A percentile compares a stretch with the other conserved stretches of the same genome.
Conservation (phyloP, 2,329 filamentous ascomycete species). For the Dactylellina haptotyla region DNA sequence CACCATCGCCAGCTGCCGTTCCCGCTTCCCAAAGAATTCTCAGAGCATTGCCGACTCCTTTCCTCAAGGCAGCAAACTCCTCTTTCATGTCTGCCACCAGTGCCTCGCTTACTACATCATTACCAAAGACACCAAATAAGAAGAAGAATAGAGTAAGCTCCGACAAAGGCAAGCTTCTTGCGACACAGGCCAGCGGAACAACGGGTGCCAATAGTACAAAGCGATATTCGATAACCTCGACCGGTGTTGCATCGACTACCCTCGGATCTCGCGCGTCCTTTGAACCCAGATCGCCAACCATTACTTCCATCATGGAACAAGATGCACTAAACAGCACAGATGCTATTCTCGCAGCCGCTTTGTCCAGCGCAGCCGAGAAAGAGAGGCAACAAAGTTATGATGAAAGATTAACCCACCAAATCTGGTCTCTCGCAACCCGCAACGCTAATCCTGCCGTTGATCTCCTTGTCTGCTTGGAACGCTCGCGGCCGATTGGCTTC, state of each 20-base stretch:
- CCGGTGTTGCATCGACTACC: slow-evolving; percentile 35
- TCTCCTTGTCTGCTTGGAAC: slow-evolving; percentile 88
- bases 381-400: slow-evolving; percentile 82
- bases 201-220: slow-evolving; percentile 60
- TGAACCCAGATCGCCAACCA: slow-evolving; percentile 56
- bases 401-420: slow-evolving; percentile 84
- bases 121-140: slow-evolving; percentile 70
- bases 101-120: slow-evolving; percentile 80
- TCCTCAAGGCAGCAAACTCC: slow-evolving; percentile 93
- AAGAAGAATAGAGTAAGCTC: slow-evolving; percentile 61
- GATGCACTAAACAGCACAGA: slow-evolving; percentile 56
- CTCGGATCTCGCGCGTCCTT: slow-evolving; percentile 44
- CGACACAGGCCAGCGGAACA: slow-evolving; percentile 61
- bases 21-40: slow-evolving; percentile 94
- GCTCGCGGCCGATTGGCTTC: slow-evolving; percentile 91
- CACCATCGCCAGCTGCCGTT: slow-evolving; percentile 63
- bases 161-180: slow-evolving; percentile 69
- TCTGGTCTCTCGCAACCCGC: slow-evolving; percentile 91
- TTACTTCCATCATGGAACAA: slow-evolving; percentile 57
- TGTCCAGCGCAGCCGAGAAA: slow-evolving; percentile 73
- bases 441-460: slow-evolving; percentile 95
- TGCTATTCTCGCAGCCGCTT: slow-evolving; percentile 66
- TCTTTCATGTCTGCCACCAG: slow-evolving; percentile 94
- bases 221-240: slow-evolving; percentile 59
- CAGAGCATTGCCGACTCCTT: slow-evolving; percentile 85